Base-by-base conservation (phyloP, 805 yeast genomes). In the Kodamaea kaohsiungensis region DNA sequence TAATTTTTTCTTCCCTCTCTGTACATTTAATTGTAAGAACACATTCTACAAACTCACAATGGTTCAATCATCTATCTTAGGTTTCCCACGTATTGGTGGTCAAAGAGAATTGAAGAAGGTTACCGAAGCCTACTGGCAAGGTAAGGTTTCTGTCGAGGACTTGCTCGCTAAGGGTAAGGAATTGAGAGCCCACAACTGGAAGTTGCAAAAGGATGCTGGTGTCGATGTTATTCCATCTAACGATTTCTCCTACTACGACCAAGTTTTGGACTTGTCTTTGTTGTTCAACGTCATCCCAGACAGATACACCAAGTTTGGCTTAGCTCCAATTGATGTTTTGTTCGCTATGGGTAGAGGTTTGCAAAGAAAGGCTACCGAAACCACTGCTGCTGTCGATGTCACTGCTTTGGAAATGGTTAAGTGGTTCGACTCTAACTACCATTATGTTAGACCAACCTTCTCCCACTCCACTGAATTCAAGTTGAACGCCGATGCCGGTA, bases 271-370 rank as follows among this genome's bases (percentile, higher is more conserved):
- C 73, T 81, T 89, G 69, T 91, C 98, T 54, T 79, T 90, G 63
- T 80, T 93, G 72, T 91, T 95, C 88, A 95, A 95, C 72, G 98
- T 87, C 65, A 84, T 95, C 73, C 99, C 99, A 73, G 96, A 91
- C 69, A 89, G 98, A 80, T 95, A 95, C 87, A 81, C 93, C 79
- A 88, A 95, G 83, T 90, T 81, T 79, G 85, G 87, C 68, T 85
- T 95, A 73, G 84, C 91, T 63, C 87, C 91, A 73, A 82, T 95
- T 65, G 99, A 95, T 79, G 89, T 91, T 60, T 79, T 89, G 70
- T 95, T 95, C 75, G 99, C 99, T 71, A 95, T 95, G 98, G 99
- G 98, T 80, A 91, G 99, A 86, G 99, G 99, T 87, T 84, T 95
- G 76, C 99, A 95, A 83, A 90, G 95, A 81, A 87, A 88, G 78